Base-by-base conservation (phyloP, 441 rosid genomes). In the Kokia cookei region DNA sequence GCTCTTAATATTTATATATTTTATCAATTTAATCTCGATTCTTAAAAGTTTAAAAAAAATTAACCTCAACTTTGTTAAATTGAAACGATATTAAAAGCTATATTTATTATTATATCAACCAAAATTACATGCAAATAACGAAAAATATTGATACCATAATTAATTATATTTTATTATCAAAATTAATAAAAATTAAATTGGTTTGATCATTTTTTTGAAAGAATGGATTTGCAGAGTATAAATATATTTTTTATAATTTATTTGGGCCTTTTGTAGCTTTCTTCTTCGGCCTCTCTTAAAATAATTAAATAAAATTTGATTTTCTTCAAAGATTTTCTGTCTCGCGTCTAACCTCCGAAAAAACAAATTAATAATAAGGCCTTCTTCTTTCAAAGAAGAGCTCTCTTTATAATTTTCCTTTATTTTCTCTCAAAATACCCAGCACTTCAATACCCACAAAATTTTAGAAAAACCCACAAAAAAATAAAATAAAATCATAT, bases 321-420 rank as follows among this genome's bases (percentile, higher is more conserved):
- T 57, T 35, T 15, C 8, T 48, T 50, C 4, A 15, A 22, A 42
- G 37, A 32, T 32, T 32, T 32, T 32, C 14, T 24, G 2, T 29
- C 75, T 40, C 74, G 82, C 86, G 84, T 82, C 78, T 9, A 65
- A 74, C 72, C 74, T 79, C 84, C 83, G 83, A 67, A 76, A 71
- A 53, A n/a, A 50, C 14, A 47, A 47, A 47, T 4, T 50, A 51
- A 53, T 58, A 63, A 61, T 27, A 61, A 22, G 60, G 68, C 60
- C 45, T 3, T 60, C 7, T 45, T 71, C 72, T 29, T 37, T 1
- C 35, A 54, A 61, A 47, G 57, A 54, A 55, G 40, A 22, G 27
- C 2, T 13, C 15, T 27, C 22, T 32, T 57, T 32, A 32, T 32
- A 32, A 35, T 37, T 12, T 43, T 54, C 11, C 12, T 12, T 12